Conservation (phyloP, 2,329 filamentous ascomycete species). For the Akanthomyces dipterigenus region DNA sequence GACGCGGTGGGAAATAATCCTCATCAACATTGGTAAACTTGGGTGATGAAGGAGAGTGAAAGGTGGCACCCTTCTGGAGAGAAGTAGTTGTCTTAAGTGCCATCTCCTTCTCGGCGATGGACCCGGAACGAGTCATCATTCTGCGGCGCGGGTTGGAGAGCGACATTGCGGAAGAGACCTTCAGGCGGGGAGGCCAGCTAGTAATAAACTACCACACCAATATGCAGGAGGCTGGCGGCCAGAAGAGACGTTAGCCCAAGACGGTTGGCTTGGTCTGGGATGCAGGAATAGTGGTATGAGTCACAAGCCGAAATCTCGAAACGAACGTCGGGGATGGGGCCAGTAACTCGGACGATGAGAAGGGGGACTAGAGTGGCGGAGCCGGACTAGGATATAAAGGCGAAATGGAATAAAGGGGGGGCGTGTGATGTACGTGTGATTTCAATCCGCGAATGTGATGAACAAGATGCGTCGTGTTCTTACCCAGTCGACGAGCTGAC, state of each 20-base stretch:
- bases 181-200: constrained; percentile 21
- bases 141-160: constrained; percentile 33
- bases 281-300: constrained; percentile 22
- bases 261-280: constrained; percentile 15
- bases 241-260: constrained; percentile 9
- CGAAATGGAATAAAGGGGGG: constrained; percentile 7
- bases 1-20: constrained; percentile 43
- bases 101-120: constrained; percentile 34
- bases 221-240: constrained; percentile 24
- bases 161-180: constrained; percentile 37
- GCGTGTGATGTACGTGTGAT: not conserved
- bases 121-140: constrained; percentile 37
- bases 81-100: constrained; percentile 48
- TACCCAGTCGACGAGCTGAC: constrained; percentile 7
- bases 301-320: constrained; percentile 25
- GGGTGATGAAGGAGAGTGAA: constrained; percentile 40
- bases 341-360: constrained; percentile 8
- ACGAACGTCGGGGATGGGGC: constrained; percentile 15
- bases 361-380: not conserved
- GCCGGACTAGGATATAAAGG: not conserved
- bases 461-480: not conserved
- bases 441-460: not conserved
- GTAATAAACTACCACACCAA: constrained; percentile 19
- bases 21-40: constrained; percentile 29
- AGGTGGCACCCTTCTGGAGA: constrained; percentile 66